Conservation (phyloP, 2,329 filamentous ascomycete genomes). For the Phialophora macrospora region DNA sequence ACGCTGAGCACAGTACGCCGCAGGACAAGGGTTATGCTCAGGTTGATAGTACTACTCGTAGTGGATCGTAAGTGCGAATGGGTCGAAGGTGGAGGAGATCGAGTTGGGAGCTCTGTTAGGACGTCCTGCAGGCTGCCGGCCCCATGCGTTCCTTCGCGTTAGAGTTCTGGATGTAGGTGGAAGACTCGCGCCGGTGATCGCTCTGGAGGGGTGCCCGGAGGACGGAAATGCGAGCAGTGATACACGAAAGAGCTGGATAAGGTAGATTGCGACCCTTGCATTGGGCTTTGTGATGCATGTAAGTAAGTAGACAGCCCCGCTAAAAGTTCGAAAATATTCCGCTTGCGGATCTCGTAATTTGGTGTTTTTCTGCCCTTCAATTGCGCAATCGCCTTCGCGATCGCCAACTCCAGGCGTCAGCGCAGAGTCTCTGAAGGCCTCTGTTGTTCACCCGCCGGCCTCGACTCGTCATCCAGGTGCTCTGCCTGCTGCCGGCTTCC, state of each 20-base stretch:
- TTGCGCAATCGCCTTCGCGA: conserved; percentile 18
- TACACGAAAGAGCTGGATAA: background rate
- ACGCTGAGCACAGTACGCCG: background rate
- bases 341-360: conserved; percentile 3
- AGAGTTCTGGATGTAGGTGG: background rate
- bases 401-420: background rate
- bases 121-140: background rate
- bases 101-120: background rate
- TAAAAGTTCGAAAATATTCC: background rate
- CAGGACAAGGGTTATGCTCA: background rate
- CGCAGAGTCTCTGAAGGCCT: background rate
- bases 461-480: background rate
- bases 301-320: background rate
- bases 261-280: background rate
- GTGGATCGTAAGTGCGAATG: background rate
- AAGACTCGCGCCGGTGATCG: conserved; percentile 12
- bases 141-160: background rate
- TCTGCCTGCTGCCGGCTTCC: background rate
- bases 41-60: too few species aligned
- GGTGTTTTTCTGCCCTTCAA: conserved; percentile 1
- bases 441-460: background rate
- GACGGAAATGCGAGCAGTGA: background rate
- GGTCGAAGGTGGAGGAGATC: background rate
- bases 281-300: background rate
- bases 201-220: background rate